phyloP scores from a whole-genome alignment of 192 early-diverging fungal species.

The Borealophlyctis nickersoniae region DNA sequence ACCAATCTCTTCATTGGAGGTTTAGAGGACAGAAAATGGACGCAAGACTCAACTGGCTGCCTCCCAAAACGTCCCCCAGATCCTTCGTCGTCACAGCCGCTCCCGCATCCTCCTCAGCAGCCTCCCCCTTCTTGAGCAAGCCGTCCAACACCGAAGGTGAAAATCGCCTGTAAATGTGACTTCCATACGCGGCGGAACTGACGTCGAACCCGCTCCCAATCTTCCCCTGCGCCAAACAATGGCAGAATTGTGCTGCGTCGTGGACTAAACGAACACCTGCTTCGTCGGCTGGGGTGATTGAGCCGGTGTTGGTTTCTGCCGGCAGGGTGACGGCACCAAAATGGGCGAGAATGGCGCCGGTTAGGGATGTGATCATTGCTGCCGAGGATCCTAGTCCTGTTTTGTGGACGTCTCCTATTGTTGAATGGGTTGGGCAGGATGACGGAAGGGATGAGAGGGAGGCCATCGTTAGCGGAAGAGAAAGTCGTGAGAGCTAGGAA shows the following conservation, averaged over 20 bases:
- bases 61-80: conserved; percentile 6
- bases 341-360: conserved; percentile 72
- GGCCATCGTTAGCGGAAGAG: conserved; percentile 49
- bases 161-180: conserved; percentile 84
- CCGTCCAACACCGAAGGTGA: conserved; percentile 55
- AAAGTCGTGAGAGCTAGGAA: conserved; percentile 46
- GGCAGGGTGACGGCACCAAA: conserved; percentile 51
- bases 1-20: conserved; percentile 19
- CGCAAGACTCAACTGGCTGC: too few species aligned
- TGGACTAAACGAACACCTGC: conserved; percentile 63
- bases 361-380: conserved; percentile 91
- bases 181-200: conserved; percentile 86
- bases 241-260: conserved; percentile 84
- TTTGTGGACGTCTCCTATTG: conserved; percentile 75
- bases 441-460: conserved; percentile 59
- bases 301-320: background rate
- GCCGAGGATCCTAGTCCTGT: conserved; percentile 97
- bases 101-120: background rate
- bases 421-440: conserved; percentile 63
- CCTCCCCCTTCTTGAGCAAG: background rate
- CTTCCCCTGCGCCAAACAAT: conserved; percentile 98
- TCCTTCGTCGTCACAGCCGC: background rate
- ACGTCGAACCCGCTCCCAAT: conserved; percentile 97
- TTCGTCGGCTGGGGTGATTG: conserved; percentile 8
- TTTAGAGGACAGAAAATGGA: too few species aligned